Conservation (phyloP, 2,329 filamentous ascomycete species). For the Fusarium temperatum region DNA sequence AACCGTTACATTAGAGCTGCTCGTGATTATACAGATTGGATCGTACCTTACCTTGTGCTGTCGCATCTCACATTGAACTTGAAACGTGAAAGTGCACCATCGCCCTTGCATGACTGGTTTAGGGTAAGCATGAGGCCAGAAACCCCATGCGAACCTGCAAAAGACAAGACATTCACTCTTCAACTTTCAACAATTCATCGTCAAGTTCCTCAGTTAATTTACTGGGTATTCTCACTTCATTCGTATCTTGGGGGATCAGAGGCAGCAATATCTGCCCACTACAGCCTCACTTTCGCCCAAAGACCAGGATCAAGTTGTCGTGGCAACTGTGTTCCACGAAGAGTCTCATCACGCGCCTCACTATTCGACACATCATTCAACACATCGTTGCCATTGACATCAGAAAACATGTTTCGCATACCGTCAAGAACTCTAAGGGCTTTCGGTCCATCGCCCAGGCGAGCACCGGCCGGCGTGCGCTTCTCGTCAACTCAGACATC, state of each 20-base stretch:
- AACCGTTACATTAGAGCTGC: not conserved
- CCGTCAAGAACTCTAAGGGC: not conserved
- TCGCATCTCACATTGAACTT: not conserved
- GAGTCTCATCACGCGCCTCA: not conserved
- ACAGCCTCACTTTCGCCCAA: not conserved
- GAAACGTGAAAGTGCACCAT: not conserved
- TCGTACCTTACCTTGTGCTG: not conserved
- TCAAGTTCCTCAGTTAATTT: no score
- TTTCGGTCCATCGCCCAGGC: not conserved
- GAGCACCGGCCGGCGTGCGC: slow-evolving; percentile 1
- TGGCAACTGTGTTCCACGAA: slow-evolving; percentile 4
- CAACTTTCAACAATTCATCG: not conserved
- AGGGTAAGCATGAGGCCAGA: slow-evolving; percentile 1
- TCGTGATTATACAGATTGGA: not conserved
- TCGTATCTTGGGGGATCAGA: not conserved
- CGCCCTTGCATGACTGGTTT: not conserved
- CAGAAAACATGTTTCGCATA: slow-evolving; percentile 28
- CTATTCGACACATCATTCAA: not conserved
- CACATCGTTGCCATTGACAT: not conserved
- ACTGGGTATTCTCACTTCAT: not conserved
- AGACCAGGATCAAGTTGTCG: not conserved
- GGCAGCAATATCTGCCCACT: not conserved
- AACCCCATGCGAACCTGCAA: not conserved
- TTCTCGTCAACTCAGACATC: slow-evolving; percentile 25
- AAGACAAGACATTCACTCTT: not conserved